Evolutionary conservation across 169 alveolate genomes (phyloP).

Genomic region (Cryptosporidium felis): DNA sequence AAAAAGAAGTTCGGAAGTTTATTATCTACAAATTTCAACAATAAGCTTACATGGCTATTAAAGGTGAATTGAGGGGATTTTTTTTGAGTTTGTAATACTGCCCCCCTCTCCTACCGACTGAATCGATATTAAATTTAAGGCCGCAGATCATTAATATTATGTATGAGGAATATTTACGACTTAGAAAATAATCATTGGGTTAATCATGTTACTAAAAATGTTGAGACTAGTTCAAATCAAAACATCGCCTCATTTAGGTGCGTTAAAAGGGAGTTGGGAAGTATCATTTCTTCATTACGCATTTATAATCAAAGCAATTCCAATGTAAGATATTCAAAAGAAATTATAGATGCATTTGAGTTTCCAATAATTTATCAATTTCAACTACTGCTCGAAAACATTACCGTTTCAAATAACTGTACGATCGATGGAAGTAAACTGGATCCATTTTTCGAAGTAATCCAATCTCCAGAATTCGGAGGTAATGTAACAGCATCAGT

Average conservation of each 20-base stretch:
- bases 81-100: too few relatives aligned
- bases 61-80: too few relatives aligned
- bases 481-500: constrained; percentile 55
- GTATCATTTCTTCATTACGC: background rate
- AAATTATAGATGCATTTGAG: background rate
- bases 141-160: constrained; percentile 5
- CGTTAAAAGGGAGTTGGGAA: constrained; percentile 33
- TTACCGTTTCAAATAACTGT: background rate
- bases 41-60: too few relatives aligned
- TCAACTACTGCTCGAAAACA: constrained; percentile 14
- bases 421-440: constrained; percentile 12
- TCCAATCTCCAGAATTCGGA: constrained; percentile 59
- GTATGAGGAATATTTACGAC: constrained; percentile 50
- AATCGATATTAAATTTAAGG: background rate
- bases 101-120: constrained; percentile 29
- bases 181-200: background rate
- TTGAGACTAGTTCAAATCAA: background rate
- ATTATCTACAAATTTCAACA: too few relatives aligned
- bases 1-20: too few relatives aligned
- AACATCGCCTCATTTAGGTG: background rate
- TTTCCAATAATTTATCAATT: constrained; percentile 25
- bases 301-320: background rate
- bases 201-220: background rate
- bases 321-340: constrained; percentile 12
- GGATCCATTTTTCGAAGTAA: constrained; percentile 63